Evolutionary conservation across 805 yeast species (phyloP), one percentile per base, ranked within the genome.

Genomic region (Metschnikowia arizonensis): DNA sequence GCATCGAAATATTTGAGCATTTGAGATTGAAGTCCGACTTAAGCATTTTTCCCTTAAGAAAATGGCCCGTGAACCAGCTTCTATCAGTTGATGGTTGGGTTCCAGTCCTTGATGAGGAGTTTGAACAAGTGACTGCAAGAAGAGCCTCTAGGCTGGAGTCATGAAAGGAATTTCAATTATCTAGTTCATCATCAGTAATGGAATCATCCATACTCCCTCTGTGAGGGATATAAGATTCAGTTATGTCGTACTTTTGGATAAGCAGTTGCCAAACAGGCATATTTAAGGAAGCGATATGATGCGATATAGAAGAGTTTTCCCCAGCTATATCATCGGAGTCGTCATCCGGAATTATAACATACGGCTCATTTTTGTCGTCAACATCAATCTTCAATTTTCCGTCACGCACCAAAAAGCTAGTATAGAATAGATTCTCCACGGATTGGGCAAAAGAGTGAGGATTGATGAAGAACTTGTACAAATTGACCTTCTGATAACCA

Each of bases 351-450:
- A 53, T 59, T 25, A 67, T 61, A 1, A 82, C 76, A 46, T 66
- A 68, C 0, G 76, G 75, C 17, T 59, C 72, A n/a, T 73, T 73
- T 3, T 66, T 68, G 45, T 77, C 81, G 37, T 71, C 73, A n/a
- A 71, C 45, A 30, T 58, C 78, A 18, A 88, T 53, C 19, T 69
- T 65, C 29, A 88, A 62, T 53, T 72, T 78, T 0, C 86, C 89
- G 55, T 87, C 95, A 55, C 82, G 78, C 2, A 88, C 78, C 36
- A 91, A 65, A 56, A 90, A 89, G 59, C 96, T 85, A 0, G 87
- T 75, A 57, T 82, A 86, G 56, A 90, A 90, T 55, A 91, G 64
- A 58, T 88, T 88, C 61, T 91, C 97, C 2, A 90, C 82, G 1
- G 89, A 77, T 59, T 83, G 89, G 1, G 85, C 71, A 62, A 83